phyloP scores from a whole-genome alignment of 768 basidiomycete genomes.

The Tephrocybe sp. region DNA sequence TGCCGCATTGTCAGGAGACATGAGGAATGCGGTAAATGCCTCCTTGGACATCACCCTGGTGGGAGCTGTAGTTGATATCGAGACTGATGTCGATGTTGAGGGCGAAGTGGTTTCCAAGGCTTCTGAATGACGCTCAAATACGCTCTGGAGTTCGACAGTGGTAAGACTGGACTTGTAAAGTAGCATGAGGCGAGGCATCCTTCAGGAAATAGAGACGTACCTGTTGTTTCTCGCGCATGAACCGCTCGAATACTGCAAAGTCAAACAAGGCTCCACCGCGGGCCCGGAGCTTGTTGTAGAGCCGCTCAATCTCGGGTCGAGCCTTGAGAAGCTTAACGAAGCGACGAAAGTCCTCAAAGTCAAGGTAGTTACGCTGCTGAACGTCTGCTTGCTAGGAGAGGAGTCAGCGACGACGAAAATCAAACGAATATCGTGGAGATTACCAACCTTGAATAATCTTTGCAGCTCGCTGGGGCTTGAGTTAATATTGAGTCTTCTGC shows the following conservation, averaged over 20 bases:
- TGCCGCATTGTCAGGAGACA: constrained; percentile 75
- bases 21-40: constrained; percentile 75
- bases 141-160: constrained; percentile 29
- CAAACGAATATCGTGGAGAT: neutral
- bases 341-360: constrained; percentile 78
- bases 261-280: constrained; percentile 35
- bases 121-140: constrained; percentile 41
- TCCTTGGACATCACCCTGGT: constrained; percentile 50
- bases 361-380: constrained; percentile 56
- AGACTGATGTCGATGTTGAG: constrained; percentile 4
- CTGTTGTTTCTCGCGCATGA: constrained; percentile 49
- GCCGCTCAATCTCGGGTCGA: constrained; percentile 73
- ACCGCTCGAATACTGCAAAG: constrained; percentile 41
- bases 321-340: constrained; percentile 86
- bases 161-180: constrained; percentile 36
- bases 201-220: constrained; percentile 23
- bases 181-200: neutral
- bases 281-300: constrained; percentile 51
- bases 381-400: constrained; percentile 65
- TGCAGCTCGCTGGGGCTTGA: constrained; percentile 58
- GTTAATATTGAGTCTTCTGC: constrained; percentile 70
- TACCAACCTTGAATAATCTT: constrained; percentile 56
- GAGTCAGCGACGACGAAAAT: constrained; percentile 5
- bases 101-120: constrained; percentile 26
- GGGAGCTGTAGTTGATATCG: neutral